These are phyloP conservation scores for Dictyostelium firmibasis DNA, from an alignment of 78 protist genomes.

Conservation along the genomic window DNA sequence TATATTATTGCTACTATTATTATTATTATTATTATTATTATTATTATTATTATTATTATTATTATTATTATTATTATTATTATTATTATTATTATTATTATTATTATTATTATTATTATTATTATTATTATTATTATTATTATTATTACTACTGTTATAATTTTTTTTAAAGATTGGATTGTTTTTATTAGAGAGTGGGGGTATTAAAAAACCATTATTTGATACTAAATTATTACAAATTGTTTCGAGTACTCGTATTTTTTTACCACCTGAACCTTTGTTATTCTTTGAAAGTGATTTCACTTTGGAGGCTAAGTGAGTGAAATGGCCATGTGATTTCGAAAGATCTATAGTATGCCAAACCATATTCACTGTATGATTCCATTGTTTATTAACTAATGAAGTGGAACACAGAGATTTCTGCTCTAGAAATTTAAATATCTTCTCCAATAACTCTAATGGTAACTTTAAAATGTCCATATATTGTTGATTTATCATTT, in stretches of 20 bases:
- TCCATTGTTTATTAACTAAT: conserved; percentile 19
- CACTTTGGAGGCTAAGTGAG: conserved; percentile 15
- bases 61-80: background rate
- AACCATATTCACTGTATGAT: background rate
- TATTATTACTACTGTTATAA: background rate
- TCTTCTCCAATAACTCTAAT: conserved; percentile 41
- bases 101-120: background rate
- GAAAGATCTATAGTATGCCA: conserved; percentile 76
- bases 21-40: background rate
- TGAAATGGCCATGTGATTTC: conserved; percentile 49
- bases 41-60: too few relatives aligned
- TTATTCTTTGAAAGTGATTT: background rate
- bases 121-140: background rate
- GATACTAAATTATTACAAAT: conserved; percentile 31
- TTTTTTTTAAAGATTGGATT: conserved; percentile 20
- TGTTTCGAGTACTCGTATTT: background rate
- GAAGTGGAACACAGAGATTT: background rate
- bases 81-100: background rate
- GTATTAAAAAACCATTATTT: conserved; percentile 68
- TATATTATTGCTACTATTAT: background rate
- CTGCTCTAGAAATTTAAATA: conserved; percentile 37
- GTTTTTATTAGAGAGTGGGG: background rate
- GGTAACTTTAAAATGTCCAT: conserved; percentile 37
- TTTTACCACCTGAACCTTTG: background rate
- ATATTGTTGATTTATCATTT: background rate